These are phyloP conservation scores for Colletotrichum sp. DNA, from an alignment of 2,329 filamentous ascomycete genomes.

Conservation along the genomic window DNA sequence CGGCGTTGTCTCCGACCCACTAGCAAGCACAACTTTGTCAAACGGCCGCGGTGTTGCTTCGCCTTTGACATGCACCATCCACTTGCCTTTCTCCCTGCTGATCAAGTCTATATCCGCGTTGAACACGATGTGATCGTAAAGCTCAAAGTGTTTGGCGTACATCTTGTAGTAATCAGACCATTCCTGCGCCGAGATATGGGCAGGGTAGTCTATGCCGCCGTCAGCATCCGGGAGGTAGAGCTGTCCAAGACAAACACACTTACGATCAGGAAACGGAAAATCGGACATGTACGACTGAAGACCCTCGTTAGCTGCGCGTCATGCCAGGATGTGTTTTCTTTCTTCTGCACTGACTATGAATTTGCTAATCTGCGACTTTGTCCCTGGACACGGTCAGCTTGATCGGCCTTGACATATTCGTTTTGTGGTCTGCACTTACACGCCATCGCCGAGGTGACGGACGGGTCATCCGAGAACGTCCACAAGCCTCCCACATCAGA, in stretches of 20 bases:
- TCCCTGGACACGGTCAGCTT: not conserved
- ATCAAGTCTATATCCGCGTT: slow-evolving; percentile 18
- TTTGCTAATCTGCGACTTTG: slow-evolving; percentile 26
- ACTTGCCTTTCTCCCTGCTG: slow-evolving; percentile 13
- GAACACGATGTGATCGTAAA: slow-evolving; percentile 23
- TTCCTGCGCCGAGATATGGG: not conserved
- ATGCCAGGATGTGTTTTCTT: not conserved
- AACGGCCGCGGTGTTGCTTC: slow-evolving; percentile 19
- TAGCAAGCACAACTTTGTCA: slow-evolving; percentile 29
- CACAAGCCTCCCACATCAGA: slow-evolving; percentile 27
- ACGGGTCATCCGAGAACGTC: slow-evolving; percentile 25
- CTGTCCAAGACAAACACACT: not conserved
- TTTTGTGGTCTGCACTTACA: slow-evolving; percentile 3
- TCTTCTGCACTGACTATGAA: slow-evolving; percentile 22
- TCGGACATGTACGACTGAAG: slow-evolving; percentile 25
- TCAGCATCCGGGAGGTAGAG: not conserved
- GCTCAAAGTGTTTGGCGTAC: slow-evolving; percentile 25
- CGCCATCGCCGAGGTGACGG: slow-evolving; percentile 22
- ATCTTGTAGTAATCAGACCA: slow-evolving; percentile 25
- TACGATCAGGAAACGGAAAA: slow-evolving; percentile 28
- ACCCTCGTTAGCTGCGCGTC: not conserved
- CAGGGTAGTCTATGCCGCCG: not conserved
- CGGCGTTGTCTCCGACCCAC: slow-evolving; percentile 23
- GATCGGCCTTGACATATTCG: not conserved
- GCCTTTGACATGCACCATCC: slow-evolving; percentile 22